Percentiles rank a stretch among this genome's conserved stretches.
phyloP scores from a whole-genome alignment of 2,329 filamentous ascomycete species.

The Cryphonectria naterciae region DNA sequence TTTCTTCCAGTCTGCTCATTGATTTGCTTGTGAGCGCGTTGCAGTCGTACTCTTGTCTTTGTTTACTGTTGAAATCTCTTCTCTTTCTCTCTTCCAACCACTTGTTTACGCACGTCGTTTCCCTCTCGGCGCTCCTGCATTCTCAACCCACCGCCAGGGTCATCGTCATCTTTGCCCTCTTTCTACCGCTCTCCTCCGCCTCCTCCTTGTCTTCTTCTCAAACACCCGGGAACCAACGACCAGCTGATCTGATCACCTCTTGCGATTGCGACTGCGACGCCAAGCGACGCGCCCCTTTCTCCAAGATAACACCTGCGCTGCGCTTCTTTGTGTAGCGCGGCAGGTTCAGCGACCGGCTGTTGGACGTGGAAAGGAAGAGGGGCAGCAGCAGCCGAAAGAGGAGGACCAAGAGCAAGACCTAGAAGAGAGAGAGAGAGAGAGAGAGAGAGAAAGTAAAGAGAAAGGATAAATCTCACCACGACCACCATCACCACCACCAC shows the following conservation, averaged over 20 bases:
- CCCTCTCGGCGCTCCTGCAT: background rate
- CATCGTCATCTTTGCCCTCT: background rate
- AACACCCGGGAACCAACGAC: background rate
- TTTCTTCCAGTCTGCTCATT: background rate
- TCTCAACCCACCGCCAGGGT: background rate
- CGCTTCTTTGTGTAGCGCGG: background rate
- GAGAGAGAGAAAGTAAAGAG: no score
- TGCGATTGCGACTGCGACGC: background rate
- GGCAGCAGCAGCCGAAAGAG: background rate
- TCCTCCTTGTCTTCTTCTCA: background rate
- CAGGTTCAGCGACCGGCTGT: background rate
- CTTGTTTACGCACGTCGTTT: background rate
- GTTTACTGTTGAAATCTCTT: background rate
- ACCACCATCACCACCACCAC: background rate
- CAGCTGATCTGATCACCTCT: background rate
- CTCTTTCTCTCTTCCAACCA: background rate
- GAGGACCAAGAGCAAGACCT: background rate
- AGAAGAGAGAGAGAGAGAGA: background rate
- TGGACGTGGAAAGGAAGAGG: background rate
- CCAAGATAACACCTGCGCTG: background rate
- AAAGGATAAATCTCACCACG: no score
- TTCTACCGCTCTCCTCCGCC: background rate
- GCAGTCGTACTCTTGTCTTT: background rate
- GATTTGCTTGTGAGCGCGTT: background rate
- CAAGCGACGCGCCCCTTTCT: background rate